These are phyloP conservation scores for Umbelopsis ramanniana DNA, from an alignment of 192 early-diverging fungal species.

Conservation along the genomic window DNA sequence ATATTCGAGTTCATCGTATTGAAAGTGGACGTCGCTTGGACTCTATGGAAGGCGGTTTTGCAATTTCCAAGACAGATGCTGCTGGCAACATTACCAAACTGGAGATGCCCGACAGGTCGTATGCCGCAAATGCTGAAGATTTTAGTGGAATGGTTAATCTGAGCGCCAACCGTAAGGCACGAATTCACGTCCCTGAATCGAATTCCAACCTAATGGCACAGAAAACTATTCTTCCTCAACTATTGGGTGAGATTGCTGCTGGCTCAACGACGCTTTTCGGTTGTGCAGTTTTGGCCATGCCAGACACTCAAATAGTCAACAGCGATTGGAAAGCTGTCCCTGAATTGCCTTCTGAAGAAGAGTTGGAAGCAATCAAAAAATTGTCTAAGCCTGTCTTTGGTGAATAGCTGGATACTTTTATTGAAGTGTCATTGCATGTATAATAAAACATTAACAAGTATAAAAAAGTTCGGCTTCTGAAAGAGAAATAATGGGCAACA, in stretches of 20 bases:
- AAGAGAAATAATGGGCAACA: no score
- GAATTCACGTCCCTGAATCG: constrained; percentile 1
- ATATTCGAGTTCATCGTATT: constrained; percentile 21
- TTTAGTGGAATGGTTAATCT: constrained; percentile 23
- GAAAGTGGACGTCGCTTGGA: neutral
- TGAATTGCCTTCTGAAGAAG: neutral
- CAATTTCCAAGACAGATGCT: constrained; percentile 6
- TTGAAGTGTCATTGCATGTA: neutral
- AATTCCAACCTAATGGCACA: constrained; percentile 26
- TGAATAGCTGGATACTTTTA: neutral
- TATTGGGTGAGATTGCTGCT: constrained; percentile 2
- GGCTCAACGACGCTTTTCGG: neutral
- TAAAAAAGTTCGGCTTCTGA: no score
- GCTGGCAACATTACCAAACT: neutral
- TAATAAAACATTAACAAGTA: neutral
- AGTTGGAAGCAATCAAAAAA: neutral
- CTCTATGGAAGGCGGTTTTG: constrained; percentile 27
- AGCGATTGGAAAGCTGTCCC: neutral
- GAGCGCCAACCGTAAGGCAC: constrained; percentile 12
- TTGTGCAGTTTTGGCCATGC: constrained; percentile 2
- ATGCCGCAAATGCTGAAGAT: constrained; percentile 7
- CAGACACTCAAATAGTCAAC: neutral
- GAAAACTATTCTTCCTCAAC: constrained; percentile 11
- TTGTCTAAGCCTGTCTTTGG: neutral
- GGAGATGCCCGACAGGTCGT: neutral